Conservation (phyloP, 1,284 basidiomycete species). For the Ustilago cynodontis region DNA sequence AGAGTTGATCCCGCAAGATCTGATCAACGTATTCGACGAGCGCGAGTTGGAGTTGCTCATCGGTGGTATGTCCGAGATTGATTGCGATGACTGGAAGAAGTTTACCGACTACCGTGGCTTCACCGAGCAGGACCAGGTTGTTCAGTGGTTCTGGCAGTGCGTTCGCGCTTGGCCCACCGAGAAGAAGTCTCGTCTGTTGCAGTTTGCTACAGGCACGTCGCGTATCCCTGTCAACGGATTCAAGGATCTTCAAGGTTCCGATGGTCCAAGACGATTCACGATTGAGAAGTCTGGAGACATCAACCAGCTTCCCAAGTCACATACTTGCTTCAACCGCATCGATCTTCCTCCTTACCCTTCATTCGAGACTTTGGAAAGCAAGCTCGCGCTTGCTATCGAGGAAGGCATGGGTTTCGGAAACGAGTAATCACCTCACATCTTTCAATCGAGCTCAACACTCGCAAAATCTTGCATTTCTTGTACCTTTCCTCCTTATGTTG, state of each 20-base stretch:
- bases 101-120: slow-evolving; percentile 76
- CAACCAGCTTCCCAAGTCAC: slow-evolving; percentile 67
- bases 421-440: slow-evolving; percentile 47
- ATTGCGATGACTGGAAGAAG: slow-evolving; percentile 78
- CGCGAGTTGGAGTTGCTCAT: slow-evolving; percentile 91
- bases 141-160: slow-evolving; percentile 99
- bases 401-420: slow-evolving; percentile 68
- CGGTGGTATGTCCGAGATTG: slow-evolving; percentile 98
- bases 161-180: slow-evolving; percentile 95
- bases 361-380: slow-evolving; percentile 66
- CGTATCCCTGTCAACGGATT: slow-evolving; percentile 98
- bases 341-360: slow-evolving; percentile 68
- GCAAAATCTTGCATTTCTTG: background rate
- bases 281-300: slow-evolving; percentile 69
- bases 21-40: slow-evolving; percentile 98
- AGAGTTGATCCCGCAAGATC: slow-evolving; percentile 92
- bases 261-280: slow-evolving; percentile 78
- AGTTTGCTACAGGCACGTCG: slow-evolving; percentile 97
- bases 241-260: slow-evolving; percentile 97
- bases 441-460: slow-evolving; percentile 9
- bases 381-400: slow-evolving; percentile 67
- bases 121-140: slow-evolving; percentile 75
- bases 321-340: slow-evolving; percentile 70
- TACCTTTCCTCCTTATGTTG: background rate
- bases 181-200: slow-evolving; percentile 87